Evolutionary conservation across 768 basidiomycete species (phyloP), one percentile per base, ranked within the genome.

Genomic region (Trametes elegans): DNA sequence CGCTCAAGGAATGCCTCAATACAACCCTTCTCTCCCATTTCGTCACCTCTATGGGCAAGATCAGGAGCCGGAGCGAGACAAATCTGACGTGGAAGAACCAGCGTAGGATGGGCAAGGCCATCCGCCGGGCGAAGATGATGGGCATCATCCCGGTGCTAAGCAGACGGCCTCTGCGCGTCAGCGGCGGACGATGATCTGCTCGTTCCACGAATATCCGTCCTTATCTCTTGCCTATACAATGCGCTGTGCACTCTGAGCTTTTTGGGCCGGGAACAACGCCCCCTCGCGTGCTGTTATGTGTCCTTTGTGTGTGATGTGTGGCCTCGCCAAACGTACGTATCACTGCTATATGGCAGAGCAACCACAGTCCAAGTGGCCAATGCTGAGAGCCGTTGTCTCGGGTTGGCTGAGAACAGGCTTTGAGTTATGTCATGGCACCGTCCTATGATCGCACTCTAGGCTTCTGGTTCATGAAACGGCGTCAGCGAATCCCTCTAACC

Each of bases 61-160:
- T 96, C 60, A 77, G 78, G 58, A 72, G 75, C n/a, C 80, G 95
- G 48, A 76, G 80, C 8, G 66, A 79, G 27, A 95, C 91, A 0
- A 73, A 78, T 6, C 74, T 98, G 40, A 93, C 93, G 2, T 79
- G 83, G 70, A 85, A 84, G 72, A 87, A 74, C 50, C 95, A 97
- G 69, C 79, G 91, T 39, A 77, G 77, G 57, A 62, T 97, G 4
- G 88, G 83, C 55, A 93, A 93, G 71, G 90, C 93, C 39, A 87
- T 97, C 54, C 84, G 89, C 40, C 76, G 95, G 55, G 89, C 95
- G 55, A 90, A 88, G 73, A 86, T 87, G 79, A 94, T 96, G 90
- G 95, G 95, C 35, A 67, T 92, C 53, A 81, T 96, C 49, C 88
- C 92, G 4, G 60, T 73, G 21, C 61, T 62, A 45, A 66, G 65